Percentiles rank a stretch among this genome's conserved stretches.
phyloP scores from a whole-genome alignment of 768 basidiomycete genomes.

The Leccinellum luteum region DNA sequence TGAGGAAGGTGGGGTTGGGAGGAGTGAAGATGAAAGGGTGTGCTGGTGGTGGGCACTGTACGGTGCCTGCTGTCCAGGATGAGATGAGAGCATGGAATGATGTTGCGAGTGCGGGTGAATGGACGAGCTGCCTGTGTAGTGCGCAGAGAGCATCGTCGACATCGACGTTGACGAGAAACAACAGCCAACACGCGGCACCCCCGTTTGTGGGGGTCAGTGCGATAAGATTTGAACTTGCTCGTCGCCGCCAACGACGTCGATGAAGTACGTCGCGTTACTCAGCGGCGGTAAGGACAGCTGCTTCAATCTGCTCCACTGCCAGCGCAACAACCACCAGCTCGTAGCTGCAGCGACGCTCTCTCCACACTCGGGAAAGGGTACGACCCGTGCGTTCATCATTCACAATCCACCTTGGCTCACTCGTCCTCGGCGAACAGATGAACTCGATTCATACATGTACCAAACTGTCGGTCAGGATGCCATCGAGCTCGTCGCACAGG shows the following conservation, averaged over 20 bases:
- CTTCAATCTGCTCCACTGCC: slow-evolving; percentile 90
- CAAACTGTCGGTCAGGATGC: slow-evolving; percentile 99
- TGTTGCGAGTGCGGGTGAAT: slow-evolving; percentile 20
- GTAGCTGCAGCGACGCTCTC: slow-evolving; percentile 86
- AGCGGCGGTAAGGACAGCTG: slow-evolving; percentile 99
- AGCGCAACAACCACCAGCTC: slow-evolving; percentile 81
- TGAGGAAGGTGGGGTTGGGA: slow-evolving; percentile 35
- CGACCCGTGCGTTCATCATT: slow-evolving; percentile 38
- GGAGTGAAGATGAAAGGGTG: slow-evolving; percentile 32
- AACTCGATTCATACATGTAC: slow-evolving; percentile 97
- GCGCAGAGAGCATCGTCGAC: slow-evolving; percentile 70
- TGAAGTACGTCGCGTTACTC: slow-evolving; percentile 93
- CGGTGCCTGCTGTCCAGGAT: slow-evolving; percentile 20
- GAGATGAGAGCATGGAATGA: slow-evolving; percentile 27
- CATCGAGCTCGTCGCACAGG: slow-evolving; percentile 79
- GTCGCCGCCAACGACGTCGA: slow-evolving; percentile 25
- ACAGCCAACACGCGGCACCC: slow-evolving; percentile 3
- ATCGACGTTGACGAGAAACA: not conserved
- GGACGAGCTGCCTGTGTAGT: slow-evolving; percentile 22
- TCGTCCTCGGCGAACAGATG: slow-evolving; percentile 57
- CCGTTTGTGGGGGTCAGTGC: slow-evolving; percentile 19
- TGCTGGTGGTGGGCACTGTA: slow-evolving; percentile 23
- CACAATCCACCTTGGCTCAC: slow-evolving; percentile 3
- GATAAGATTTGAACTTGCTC: slow-evolving; percentile 15
- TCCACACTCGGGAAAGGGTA: slow-evolving; percentile 84